Percentiles rank a stretch among this genome's conserved stretches.
Evolutionary conservation across 352 stramenopile genomes (phyloP).

Genomic region (Peronospora tabacina): DNA sequence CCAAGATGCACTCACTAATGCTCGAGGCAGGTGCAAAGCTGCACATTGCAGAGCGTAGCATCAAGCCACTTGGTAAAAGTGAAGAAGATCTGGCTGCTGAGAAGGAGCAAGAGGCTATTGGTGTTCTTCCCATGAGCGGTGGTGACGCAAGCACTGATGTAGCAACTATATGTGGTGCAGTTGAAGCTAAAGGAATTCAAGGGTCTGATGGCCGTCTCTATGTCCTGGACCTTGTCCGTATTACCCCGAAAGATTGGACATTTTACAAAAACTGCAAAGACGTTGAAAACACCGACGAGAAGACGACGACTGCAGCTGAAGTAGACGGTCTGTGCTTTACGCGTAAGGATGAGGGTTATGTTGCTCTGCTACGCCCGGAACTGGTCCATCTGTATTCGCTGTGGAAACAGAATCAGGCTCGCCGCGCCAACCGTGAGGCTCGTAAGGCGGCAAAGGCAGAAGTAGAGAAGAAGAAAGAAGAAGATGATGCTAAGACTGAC

Average conservation of each 20-base stretch:
- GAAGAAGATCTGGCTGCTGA: constrained; percentile 31
- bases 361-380: constrained; percentile 88
- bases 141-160: constrained; percentile 54
- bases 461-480: constrained; percentile 21
- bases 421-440: constrained; percentile 47
- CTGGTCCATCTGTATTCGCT: constrained; percentile 88
- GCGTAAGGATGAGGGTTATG: constrained; percentile 83
- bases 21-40: constrained; percentile 73
- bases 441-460: constrained; percentile 38
- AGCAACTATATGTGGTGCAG: constrained; percentile 81
- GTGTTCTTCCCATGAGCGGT: constrained; percentile 18
- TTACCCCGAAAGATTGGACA: constrained; percentile 92
- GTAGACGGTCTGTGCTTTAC: constrained; percentile 50
- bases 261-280: constrained; percentile 64
- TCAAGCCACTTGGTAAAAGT: constrained; percentile 69
- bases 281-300: constrained; percentile 15
- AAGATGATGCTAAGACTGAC: constrained; percentile 10
- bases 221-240: constrained; percentile 91
- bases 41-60: constrained; percentile 81
- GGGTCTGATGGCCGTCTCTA: constrained; percentile 92
- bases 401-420: constrained; percentile 83
- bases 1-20: constrained; percentile 91
- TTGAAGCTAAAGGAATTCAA: constrained; percentile 94
- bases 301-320: constrained; percentile 24
- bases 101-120: constrained; percentile 29